Evolutionary conservation across 2,329 filamentous ascomycete genomes (phyloP).

Genomic region (Pseudocercospora ulei): DNA sequence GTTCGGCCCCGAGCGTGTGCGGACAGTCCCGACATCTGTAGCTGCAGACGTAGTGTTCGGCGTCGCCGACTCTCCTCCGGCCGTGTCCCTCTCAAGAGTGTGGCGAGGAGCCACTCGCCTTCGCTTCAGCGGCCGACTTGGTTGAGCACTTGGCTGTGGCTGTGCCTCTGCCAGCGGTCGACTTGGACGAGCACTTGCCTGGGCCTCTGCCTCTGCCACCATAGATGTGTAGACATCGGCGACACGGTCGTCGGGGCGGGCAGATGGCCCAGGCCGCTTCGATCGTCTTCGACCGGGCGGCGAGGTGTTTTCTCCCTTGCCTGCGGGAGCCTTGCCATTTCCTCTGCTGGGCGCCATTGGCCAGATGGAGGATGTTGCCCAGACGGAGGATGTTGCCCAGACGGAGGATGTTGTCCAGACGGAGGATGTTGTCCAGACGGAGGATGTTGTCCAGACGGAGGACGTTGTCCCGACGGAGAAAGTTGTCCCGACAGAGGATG

Average conservation of each 20-base stretch:
- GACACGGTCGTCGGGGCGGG: conserved; percentile 9
- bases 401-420: too few species aligned
- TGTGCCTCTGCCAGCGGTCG: conserved; percentile 28
- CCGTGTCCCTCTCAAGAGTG: not conserved
- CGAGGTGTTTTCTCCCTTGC: not conserved
- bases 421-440: too few species aligned
- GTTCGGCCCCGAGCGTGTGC: not conserved
- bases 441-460: too few species aligned
- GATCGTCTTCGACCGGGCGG: conserved; percentile 1
- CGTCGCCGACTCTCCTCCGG: not conserved
- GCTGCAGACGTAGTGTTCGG: not conserved
- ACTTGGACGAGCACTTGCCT: conserved; percentile 12
- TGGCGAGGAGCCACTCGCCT: conserved; percentile 18
- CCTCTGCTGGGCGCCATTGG: conserved; percentile 32
- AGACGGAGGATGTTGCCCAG: too few species aligned
- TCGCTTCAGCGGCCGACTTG: conserved; percentile 27
- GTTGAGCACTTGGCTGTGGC: conserved; percentile 11
- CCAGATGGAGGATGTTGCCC: too few species aligned
- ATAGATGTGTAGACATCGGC: conserved; percentile 29
- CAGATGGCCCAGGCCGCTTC: conserved; percentile 16
- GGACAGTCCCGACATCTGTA: conserved; percentile 2
- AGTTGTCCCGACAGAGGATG: not conserved
- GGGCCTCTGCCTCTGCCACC: conserved; percentile 26
- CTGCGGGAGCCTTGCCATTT: conserved; percentile 20
- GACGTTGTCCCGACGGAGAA: not conserved